Conservation (phyloP, 2,329 filamentous ascomycete species). For the Calonectria honghensis region DNA sequence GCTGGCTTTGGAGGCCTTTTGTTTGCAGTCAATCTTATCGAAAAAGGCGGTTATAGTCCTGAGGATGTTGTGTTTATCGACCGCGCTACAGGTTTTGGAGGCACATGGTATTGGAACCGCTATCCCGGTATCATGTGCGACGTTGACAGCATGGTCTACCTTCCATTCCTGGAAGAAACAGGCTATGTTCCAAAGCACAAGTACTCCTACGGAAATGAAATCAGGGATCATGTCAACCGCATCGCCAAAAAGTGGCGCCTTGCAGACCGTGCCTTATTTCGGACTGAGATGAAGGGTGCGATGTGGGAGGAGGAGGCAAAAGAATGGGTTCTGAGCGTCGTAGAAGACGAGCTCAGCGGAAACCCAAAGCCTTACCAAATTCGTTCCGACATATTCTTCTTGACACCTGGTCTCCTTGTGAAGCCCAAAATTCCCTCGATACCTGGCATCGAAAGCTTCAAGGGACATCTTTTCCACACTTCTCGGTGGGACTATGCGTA, state of each 20-base stretch:
- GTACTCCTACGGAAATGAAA: conserved; percentile 65
- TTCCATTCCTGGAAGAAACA: conserved; percentile 76
- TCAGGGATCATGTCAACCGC: conserved; percentile 64
- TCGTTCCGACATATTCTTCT: background rate
- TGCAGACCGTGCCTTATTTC: conserved; percentile 62
- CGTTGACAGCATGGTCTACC: conserved; percentile 75
- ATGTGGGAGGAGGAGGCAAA: conserved; percentile 67
- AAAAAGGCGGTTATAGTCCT: background rate
- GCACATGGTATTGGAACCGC: conserved; percentile 64
- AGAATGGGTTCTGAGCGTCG: conserved; percentile 45
- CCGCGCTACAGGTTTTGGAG: background rate
- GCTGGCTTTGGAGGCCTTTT: background rate
- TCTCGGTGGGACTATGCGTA: conserved; percentile 30
- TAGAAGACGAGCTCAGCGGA: background rate
- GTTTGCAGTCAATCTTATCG: background rate
- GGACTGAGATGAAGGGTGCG: conserved; percentile 61
- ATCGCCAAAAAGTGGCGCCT: conserved; percentile 66
- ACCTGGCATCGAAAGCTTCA: conserved; percentile 3
- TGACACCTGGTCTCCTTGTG: background rate
- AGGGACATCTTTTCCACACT: conserved; percentile 12
- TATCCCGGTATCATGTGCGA: conserved; percentile 74
- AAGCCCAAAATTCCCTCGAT: background rate
- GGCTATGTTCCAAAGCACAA: conserved; percentile 74
- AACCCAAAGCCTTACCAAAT: background rate
- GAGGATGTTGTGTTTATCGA: background rate